A percentile compares a stretch with the other conserved stretches of the same genome.
phyloP scores from a whole-genome alignment of 495 filamentous ascomycete genomes.

The Penicilliopsis zonata region DNA sequence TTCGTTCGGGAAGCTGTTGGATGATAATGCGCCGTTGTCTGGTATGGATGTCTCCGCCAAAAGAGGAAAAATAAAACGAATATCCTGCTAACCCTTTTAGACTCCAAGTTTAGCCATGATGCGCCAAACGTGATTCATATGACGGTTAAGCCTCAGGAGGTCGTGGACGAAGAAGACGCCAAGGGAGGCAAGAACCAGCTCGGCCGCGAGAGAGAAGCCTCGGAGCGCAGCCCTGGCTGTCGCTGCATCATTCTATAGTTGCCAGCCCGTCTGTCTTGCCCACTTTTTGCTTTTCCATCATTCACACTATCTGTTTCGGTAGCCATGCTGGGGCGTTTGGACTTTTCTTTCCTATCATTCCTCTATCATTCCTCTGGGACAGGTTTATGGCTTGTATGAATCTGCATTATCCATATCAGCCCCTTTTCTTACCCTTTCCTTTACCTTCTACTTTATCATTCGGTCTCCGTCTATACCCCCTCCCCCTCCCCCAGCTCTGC shows the following conservation, averaged over 20 bases:
- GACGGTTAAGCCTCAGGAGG: conserved; percentile 80
- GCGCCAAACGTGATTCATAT: conserved; percentile 81
- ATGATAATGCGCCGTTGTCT: conserved; percentile 71
- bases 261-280: too few relatives aligned
- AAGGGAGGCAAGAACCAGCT: conserved; percentile 58
- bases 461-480: too few relatives aligned
- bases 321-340: too few relatives aligned
- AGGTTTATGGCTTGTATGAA: too few relatives aligned
- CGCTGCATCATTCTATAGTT: conserved; percentile 79
- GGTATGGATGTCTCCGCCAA: conserved; percentile 31
- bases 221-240: conserved; percentile 54
- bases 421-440: too few relatives aligned
- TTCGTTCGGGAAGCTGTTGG: conserved; percentile 75
- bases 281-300: too few relatives aligned
- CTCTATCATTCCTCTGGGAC: too few relatives aligned
- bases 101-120: conserved; percentile 64
- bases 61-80: neutral
- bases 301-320: too few relatives aligned
- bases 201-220: conserved; percentile 43
- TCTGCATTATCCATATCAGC: too few relatives aligned
- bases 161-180: conserved; percentile 80
- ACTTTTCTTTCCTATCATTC: too few relatives aligned
- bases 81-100: conserved; percentile 30
- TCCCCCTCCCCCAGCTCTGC: too few relatives aligned
- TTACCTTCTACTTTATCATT: too few relatives aligned